Evolutionary conservation across 1,284 basidiomycete species (phyloP).

Genomic region (Pseudozyma tsukubaensis): DNA sequence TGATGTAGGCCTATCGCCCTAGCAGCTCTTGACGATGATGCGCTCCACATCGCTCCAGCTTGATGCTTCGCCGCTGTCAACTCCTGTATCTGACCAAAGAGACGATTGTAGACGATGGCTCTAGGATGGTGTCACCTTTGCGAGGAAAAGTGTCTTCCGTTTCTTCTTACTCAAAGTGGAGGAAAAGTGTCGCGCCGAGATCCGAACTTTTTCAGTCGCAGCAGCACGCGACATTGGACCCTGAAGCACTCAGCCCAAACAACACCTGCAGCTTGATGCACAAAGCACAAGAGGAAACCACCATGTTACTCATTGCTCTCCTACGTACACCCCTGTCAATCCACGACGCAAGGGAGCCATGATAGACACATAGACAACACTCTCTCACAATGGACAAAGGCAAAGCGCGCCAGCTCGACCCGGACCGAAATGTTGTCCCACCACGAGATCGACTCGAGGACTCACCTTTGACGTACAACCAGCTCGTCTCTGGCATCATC

Average conservation of each 20-base stretch:
- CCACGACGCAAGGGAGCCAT: not conserved
- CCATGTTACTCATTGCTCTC: not conserved
- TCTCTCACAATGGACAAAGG: slow-evolving; percentile 38
- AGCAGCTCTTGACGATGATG: not conserved
- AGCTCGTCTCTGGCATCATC: slow-evolving; percentile 44
- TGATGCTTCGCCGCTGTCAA: not conserved
- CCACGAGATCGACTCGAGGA: slow-evolving; percentile 36
- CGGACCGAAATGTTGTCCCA: slow-evolving; percentile 11
- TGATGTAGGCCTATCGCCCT: not conserved
- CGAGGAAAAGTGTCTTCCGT: not conserved
- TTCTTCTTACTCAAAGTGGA: slow-evolving; percentile 9
- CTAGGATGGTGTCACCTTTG: not conserved
- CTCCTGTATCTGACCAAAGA: not conserved
- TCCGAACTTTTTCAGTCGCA: slow-evolving; percentile 4
- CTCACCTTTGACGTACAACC: slow-evolving; percentile 51
- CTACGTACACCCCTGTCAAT: not conserved
- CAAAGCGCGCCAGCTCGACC: slow-evolving; percentile 33
- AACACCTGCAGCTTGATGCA: not conserved
- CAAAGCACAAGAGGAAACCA: not conserved
- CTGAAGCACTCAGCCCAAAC: slow-evolving; percentile 19
- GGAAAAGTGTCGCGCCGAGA: slow-evolving; percentile 10
- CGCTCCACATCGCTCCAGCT: not conserved
- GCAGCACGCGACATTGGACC: slow-evolving; percentile 10
- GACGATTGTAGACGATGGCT: not conserved
- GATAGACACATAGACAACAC: not conserved